Conservation (phyloP, 2,329 filamentous ascomycete species). For the Remersonia thermophila region DNA sequence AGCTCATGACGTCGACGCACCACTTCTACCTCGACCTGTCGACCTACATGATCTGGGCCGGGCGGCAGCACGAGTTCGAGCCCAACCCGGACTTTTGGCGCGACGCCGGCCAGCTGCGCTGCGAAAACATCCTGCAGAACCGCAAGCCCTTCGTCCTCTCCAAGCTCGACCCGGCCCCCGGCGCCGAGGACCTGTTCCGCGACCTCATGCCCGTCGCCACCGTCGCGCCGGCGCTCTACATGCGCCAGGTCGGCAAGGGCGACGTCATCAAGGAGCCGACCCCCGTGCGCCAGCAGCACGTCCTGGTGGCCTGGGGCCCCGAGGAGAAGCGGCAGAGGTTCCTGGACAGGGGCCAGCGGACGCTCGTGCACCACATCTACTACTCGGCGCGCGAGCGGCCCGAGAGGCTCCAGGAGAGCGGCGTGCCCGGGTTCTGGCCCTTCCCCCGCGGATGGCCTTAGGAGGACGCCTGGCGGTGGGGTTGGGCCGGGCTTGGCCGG, state of each 20-base stretch:
- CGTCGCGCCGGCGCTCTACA: constrained; percentile 24
- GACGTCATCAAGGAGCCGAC: constrained; percentile 23
- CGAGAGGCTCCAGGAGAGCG: neutral
- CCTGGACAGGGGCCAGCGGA: constrained; percentile 18
- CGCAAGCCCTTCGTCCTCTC: constrained; percentile 24
- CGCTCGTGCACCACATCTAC: constrained; percentile 22
- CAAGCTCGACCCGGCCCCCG: constrained; percentile 22
- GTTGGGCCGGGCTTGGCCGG: too few species aligned
- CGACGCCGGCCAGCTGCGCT: constrained; percentile 23
- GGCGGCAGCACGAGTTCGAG: constrained; percentile 14
- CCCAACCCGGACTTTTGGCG: constrained; percentile 22
- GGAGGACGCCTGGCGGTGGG: too few species aligned
- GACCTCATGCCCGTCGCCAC: constrained; percentile 25
- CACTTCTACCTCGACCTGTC: constrained; percentile 27
- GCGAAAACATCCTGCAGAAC: constrained; percentile 26
- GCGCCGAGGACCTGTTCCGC: constrained; percentile 21
- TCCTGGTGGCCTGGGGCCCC: constrained; percentile 28
- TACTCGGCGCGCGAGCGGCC: constrained; percentile 7
- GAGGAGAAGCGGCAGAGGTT: constrained; percentile 22
- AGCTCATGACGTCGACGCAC: constrained; percentile 26
- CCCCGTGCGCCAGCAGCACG: constrained; percentile 26
- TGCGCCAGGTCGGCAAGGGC: constrained; percentile 25
- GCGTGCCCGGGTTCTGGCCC: too few species aligned
- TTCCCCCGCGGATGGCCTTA: too few species aligned
- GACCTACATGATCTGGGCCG: constrained; percentile 19